A percentile compares a stretch with the other conserved stretches of the same genome.
phyloP scores from a whole-genome alignment of 108 stramenopile genomes.

The Parmales sp. region DNA sequence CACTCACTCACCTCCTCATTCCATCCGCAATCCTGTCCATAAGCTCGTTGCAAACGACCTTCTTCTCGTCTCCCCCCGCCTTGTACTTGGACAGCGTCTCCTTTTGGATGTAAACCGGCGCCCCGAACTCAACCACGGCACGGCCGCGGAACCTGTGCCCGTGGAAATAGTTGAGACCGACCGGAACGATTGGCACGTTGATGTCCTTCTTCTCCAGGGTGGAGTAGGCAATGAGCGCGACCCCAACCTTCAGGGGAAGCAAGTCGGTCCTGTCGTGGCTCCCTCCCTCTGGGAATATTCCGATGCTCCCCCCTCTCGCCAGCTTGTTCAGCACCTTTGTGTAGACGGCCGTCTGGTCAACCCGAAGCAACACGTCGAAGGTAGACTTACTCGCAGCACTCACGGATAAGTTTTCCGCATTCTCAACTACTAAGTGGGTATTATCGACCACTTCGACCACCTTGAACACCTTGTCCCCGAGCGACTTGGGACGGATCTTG shows the following conservation, averaged over 20 bases:
- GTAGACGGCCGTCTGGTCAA: constrained; percentile 77
- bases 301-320: constrained; percentile 60
- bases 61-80: constrained; percentile 51
- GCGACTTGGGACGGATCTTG: constrained; percentile 66
- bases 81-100: constrained; percentile 49
- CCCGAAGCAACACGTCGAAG: constrained; percentile 71
- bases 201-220: constrained; percentile 79
- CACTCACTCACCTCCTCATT: too few species aligned
- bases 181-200: constrained; percentile 87
- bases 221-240: constrained; percentile 89
- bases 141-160: constrained; percentile 84
- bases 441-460: constrained; percentile 54
- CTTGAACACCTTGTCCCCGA: constrained; percentile 43
- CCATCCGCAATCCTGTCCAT: constrained; percentile 70
- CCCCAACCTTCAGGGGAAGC: constrained; percentile 93
- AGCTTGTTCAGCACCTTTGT: constrained; percentile 66
- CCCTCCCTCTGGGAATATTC: constrained; percentile 99
- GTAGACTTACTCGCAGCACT: too few species aligned
- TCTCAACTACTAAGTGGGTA: constrained; percentile 27
- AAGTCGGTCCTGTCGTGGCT: constrained; percentile 92
- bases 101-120: constrained; percentile 65
- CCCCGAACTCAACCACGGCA: constrained; percentile 74
- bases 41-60: constrained; percentile 69
- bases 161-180: constrained; percentile 92
- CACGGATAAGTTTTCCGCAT: not conserved